phyloP scores from a whole-genome alignment of 2,329 filamentous ascomycete species.

The Pestalotiopsis sp. region DNA sequence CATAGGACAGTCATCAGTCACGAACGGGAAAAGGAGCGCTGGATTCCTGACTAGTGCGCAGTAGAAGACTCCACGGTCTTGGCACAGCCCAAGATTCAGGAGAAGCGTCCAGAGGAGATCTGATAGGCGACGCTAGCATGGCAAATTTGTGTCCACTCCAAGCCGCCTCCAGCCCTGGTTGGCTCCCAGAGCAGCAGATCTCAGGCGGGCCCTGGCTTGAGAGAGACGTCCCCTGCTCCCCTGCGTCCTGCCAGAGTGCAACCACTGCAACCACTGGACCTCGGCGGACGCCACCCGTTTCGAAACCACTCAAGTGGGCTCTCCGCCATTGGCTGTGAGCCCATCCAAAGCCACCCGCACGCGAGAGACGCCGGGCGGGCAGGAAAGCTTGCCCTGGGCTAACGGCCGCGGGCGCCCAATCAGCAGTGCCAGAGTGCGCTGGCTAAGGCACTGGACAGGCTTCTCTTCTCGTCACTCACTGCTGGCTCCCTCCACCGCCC shows the following conservation, averaged over 20 bases:
- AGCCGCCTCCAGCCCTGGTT: background rate
- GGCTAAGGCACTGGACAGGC: too few species aligned
- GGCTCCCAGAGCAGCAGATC: background rate
- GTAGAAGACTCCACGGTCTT: background rate
- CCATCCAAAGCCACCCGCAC: background rate
- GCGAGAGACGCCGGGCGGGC: background rate
- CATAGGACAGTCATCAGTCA: background rate
- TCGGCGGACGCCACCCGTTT: constrained; percentile 1
- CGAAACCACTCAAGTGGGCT: constrained; percentile 8
- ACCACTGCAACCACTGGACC: background rate
- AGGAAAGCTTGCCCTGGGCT: background rate
- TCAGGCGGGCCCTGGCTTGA: background rate
- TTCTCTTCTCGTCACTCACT: background rate
- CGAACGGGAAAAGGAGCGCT: background rate
- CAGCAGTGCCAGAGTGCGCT: background rate
- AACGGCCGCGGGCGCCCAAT: background rate
- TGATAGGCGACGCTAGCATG: constrained; percentile 8
- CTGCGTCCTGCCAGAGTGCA: background rate
- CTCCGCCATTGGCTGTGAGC: background rate
- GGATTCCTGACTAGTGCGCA: background rate
- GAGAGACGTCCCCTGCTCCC: background rate
- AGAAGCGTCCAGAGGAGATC: constrained; percentile 4
- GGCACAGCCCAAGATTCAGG: constrained; percentile 11
- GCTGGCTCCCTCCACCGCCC: background rate
- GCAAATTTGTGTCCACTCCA: background rate